Conservation (phyloP, 176 grass and related monocot species). For the Oryza glumipatula region DNA sequence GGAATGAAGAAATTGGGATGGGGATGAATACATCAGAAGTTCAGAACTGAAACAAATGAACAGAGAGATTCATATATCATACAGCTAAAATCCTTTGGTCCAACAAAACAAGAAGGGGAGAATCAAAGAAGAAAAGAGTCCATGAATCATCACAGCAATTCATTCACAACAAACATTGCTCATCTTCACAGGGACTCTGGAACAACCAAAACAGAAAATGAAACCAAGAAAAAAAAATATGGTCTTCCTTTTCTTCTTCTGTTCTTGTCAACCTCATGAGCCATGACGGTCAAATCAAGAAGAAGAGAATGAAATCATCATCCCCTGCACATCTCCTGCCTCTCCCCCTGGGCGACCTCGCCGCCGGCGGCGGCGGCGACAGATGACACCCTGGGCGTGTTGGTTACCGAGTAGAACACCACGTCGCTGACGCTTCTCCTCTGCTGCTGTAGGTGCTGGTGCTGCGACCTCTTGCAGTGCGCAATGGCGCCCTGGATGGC, state of each 20-base stretch:
- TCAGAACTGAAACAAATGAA: neutral
- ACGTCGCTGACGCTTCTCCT: slow-evolving; percentile 68
- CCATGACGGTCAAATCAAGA: neutral
- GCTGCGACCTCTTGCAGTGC: slow-evolving; percentile 83
- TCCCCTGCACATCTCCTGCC: slow-evolving; percentile 66
- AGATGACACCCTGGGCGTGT: slow-evolving; percentile 55
- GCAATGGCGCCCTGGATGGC: slow-evolving; percentile 93
- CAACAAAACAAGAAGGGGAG: neutral
- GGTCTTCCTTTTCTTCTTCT: neutral
- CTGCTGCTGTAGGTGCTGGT: slow-evolving; percentile 15
- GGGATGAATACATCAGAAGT: neutral
- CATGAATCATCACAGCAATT: slow-evolving; percentile 19
- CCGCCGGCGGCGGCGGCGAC: slow-evolving; percentile 18
- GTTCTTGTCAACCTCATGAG: neutral
- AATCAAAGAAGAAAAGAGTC: slow-evolving; percentile 13
- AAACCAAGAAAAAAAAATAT: neutral
- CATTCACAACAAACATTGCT: slow-evolving; percentile 44
- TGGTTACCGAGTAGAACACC: slow-evolving; percentile 56
- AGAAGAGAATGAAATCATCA: slow-evolving; percentile 36
- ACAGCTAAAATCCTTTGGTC: slow-evolving; percentile 11
- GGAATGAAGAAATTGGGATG: neutral
- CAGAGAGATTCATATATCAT: neutral
- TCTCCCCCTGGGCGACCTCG: slow-evolving; percentile 49
- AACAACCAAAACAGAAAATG: neutral
- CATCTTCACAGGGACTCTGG: slow-evolving; percentile 35